Base-by-base conservation (phyloP, 768 basidiomycete species). In the Sutorius australiensis region DNA sequence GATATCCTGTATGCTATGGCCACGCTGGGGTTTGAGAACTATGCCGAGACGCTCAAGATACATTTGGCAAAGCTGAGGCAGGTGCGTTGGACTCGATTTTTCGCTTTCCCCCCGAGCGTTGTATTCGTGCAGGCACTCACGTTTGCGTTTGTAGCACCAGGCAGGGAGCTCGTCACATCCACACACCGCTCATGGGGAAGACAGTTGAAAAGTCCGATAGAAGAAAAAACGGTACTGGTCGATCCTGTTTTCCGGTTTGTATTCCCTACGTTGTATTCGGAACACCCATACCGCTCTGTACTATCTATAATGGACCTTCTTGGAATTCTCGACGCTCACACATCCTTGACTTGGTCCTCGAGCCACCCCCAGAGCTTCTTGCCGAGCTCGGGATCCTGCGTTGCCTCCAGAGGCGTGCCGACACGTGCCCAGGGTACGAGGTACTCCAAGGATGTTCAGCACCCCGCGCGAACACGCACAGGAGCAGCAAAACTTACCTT, bases 1-100 rank as follows among this genome's bases (percentile, higher is more conserved):
- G 95, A 98, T 69, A 95, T 98, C 42, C 72, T 98, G 51, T 89
- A 92, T 60, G 94, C 94, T n/a, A 94, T 98, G 92, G 75, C 80
- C 33, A 80, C 86, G 34, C 80, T 98, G 19, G 95, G 95, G 21
- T 97, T 97, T 62, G 95, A 97, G 60, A 89, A 95, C 63, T 97
- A 98, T 63, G 88, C 87, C 44, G 91, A 94, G 74, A 89, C 89
- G 33, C 75, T 97, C 51, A 92, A 90, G 73, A 91, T 98, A 47
- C 92, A 97, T 72, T 73, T 98, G 41, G 85, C 93, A 5, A 95
- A 95, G 72, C 77, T 94, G 61, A 75, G 93, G 59, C 85, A 90
- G 81, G 90, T 89, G 51, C 11, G 49, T 57, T 5, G 28, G 3
- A 21, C 45, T 17, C 14, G 32, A 6, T 6, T 51, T 49, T 24